These are phyloP conservation scores for Apiotrichum laibachii DNA, from an alignment of 1,284 basidiomycete species.

Conservation along the genomic window DNA sequence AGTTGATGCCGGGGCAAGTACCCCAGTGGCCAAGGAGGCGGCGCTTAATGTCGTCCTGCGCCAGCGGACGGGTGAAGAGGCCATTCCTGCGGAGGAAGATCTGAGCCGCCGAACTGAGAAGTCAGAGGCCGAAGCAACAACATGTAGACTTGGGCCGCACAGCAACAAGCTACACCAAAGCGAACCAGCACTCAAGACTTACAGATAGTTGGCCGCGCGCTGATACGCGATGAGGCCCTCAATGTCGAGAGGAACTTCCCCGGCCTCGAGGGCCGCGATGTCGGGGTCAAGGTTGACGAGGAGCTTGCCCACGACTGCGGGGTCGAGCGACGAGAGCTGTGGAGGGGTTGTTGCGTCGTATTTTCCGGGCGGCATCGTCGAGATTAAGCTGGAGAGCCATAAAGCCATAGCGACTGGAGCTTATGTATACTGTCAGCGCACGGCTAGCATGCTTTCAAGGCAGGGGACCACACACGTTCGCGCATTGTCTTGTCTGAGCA, in stretches of 20 bases:
- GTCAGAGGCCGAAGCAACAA: too few species aligned
- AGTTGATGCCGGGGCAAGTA: slow-evolving; percentile 62
- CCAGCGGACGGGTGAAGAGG: slow-evolving; percentile 63
- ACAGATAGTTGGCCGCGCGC: slow-evolving; percentile 49
- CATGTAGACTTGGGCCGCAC: too few species aligned
- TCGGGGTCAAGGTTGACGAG: slow-evolving; percentile 48
- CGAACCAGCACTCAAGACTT: slow-evolving; percentile 26
- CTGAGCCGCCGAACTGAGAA: slow-evolving; percentile 51
- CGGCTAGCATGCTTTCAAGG: too few species aligned
- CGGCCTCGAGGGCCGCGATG: slow-evolving; percentile 28
- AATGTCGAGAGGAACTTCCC: slow-evolving; percentile 37
- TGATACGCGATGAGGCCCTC: slow-evolving; percentile 51
- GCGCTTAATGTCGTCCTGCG: slow-evolving; percentile 67
- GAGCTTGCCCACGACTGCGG: slow-evolving; percentile 41
- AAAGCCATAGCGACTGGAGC: too few species aligned
- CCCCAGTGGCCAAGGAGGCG: slow-evolving; percentile 64
- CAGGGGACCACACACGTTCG: too few species aligned
- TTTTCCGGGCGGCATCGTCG: slow-evolving; percentile 11
- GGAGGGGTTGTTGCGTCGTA: slow-evolving; percentile 47
- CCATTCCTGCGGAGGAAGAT: slow-evolving; percentile 76
- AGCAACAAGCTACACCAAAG: too few species aligned
- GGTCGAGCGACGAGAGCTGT: slow-evolving; percentile 45
- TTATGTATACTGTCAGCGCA: too few species aligned
- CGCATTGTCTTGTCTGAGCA: too few species aligned
- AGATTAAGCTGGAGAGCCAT: background rate